Evolutionary conservation across 768 basidiomycete species (phyloP).

Genomic region (Brasilioporus rufonigricans): DNA sequence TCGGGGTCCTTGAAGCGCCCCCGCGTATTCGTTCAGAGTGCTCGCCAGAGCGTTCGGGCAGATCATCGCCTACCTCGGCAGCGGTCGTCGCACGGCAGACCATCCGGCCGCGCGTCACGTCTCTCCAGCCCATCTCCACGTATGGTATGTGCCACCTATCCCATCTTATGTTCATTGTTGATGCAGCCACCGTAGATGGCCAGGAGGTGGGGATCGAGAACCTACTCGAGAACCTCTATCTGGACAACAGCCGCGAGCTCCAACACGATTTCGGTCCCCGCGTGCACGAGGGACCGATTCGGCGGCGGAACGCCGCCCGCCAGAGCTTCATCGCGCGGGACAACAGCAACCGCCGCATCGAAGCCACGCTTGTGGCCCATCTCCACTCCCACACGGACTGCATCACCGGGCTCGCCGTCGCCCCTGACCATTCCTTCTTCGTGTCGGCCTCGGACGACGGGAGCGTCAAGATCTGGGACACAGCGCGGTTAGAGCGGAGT

Average conservation of each 20-base stretch:
- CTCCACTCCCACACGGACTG: conserved; percentile 79
- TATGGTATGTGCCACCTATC: conserved; percentile 50
- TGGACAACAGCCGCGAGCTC: conserved; percentile 82
- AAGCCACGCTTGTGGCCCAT: conserved; percentile 82
- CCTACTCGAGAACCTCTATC: conserved; percentile 84
- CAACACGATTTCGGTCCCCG: conserved; percentile 91
- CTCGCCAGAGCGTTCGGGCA: conserved; percentile 71
- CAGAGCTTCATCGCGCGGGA: conserved; percentile 70
- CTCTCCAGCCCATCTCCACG: conserved; percentile 61
- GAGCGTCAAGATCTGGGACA: conserved; percentile 91
- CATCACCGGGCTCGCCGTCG: conserved; percentile 77
- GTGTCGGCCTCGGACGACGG: conserved; percentile 92
- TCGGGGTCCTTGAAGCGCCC: conserved; percentile 79
- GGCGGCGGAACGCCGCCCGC: conserved; percentile 71
- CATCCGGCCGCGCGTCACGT: conserved; percentile 47
- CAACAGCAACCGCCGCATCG: conserved; percentile 54
- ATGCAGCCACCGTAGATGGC: conserved; percentile 55
- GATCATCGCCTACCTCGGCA: conserved; percentile 72
- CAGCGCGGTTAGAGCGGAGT: conserved; percentile 89
- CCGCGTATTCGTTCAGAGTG: conserved; percentile 62
- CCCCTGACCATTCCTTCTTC: conserved; percentile 95
- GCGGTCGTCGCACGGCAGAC: conserved; percentile 52
- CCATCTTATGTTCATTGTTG: background rate
- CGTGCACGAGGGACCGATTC: conserved; percentile 76
- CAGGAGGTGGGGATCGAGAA: conserved; percentile 89